Evolutionary conservation across 192 early-diverging fungal genomes (phyloP).

Genomic region (Backusella macrospora): DNA sequence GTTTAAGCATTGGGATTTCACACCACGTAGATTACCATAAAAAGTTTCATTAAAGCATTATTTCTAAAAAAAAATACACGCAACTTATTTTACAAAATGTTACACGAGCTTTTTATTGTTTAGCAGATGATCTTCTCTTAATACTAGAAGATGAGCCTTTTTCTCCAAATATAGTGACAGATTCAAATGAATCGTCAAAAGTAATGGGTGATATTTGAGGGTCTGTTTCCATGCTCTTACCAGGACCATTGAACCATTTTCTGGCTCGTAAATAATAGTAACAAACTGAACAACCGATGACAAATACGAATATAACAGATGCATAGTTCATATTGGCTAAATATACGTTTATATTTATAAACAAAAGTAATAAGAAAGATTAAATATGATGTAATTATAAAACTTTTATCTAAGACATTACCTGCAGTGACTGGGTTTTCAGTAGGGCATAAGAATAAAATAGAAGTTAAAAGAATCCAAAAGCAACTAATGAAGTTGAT

Average conservation of each 20-base stretch:
- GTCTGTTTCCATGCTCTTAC: constrained; percentile 25
- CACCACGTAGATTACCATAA: not conserved
- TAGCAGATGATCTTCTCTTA: not conserved
- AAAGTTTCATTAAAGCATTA: not conserved
- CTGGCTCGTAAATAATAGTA: constrained; percentile 49
- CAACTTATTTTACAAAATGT: too few relatives aligned
- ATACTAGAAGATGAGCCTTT: not conserved
- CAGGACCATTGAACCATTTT: constrained; percentile 48
- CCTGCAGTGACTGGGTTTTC: constrained; percentile 42
- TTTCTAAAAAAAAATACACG: not conserved
- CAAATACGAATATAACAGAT: constrained; percentile 44
- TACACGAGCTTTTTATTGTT: not conserved
- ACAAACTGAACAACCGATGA: constrained; percentile 43
- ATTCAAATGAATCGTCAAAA: constrained; percentile 18
- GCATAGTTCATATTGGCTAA: constrained; percentile 53
- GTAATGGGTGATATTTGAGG: constrained; percentile 11
- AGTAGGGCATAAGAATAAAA: constrained; percentile 52
- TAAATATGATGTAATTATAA: not conserved
- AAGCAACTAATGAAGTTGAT: constrained; percentile 43
- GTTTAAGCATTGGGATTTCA: constrained; percentile 80
- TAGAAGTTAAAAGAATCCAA: constrained; percentile 52
- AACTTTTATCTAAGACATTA: constrained; percentile 6
- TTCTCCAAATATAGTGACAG: not conserved
- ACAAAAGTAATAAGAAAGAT: not conserved
- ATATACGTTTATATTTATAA: not conserved